Conservation (phyloP, 495 filamentous ascomycete genomes). For the Terfezia boudieri region DNA sequence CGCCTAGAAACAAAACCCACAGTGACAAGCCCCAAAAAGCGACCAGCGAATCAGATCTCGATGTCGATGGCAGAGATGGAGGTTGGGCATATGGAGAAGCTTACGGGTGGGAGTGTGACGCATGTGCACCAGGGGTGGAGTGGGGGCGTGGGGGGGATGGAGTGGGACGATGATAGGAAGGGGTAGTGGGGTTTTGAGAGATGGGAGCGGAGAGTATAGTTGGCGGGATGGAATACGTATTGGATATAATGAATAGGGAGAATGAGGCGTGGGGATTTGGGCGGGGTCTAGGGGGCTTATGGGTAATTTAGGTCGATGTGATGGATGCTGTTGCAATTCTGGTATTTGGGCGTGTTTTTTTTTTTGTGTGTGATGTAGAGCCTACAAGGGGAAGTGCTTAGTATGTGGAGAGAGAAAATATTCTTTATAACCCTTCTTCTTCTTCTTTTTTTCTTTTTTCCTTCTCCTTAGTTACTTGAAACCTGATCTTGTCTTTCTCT, state of each 20-base stretch:
- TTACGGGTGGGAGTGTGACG: constrained; percentile 11
- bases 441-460: too few relatives aligned
- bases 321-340: background rate
- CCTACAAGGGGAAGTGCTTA: too few relatives aligned
- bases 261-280: background rate
- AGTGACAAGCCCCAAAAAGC: too few relatives aligned
- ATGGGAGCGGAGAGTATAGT: constrained; percentile 1
- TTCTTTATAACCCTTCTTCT: too few relatives aligned
- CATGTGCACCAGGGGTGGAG: constrained; percentile 27
- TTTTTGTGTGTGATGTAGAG: background rate
- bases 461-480: too few relatives aligned
- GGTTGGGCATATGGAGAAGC: constrained; percentile 6
- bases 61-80: constrained; percentile 8
- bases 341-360: background rate
- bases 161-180: constrained; percentile 22
- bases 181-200: constrained; percentile 7
- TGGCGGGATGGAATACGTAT: background rate
- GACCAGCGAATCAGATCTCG: background rate
- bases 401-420: too few relatives aligned
- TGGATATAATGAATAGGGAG: constrained; percentile 8
- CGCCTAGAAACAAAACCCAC: background rate
- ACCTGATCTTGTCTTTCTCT: too few relatives aligned
- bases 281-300: background rate
- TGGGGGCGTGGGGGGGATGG: constrained; percentile 28
- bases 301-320: background rate